Evolutionary conservation across 139 green algal genomes (phyloP).

Genomic region (Mychonastes homosphaera): DNA sequence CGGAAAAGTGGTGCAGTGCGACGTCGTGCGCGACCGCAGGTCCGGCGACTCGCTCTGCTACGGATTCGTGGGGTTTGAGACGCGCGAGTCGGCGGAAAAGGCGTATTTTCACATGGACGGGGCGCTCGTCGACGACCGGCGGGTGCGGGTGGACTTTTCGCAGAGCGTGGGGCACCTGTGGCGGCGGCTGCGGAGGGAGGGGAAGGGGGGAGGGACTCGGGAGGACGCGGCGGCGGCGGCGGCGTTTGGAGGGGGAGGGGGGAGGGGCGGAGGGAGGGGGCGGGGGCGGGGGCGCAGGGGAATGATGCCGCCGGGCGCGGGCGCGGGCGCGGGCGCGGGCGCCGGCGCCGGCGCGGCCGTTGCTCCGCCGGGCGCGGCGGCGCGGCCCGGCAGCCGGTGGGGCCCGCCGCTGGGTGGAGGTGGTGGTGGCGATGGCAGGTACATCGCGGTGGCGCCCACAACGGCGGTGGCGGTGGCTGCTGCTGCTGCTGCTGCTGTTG

Average conservation of each 20-base stretch:
- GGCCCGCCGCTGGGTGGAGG: no score
- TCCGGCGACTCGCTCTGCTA: slow-evolving; percentile 94
- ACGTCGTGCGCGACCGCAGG: slow-evolving; percentile 93
- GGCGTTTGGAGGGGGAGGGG: neutral
- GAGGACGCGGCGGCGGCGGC: neutral
- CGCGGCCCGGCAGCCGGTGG: no score
- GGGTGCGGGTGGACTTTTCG: slow-evolving; percentile 77
- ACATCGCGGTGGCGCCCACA: no score
- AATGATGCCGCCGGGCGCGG: no score
- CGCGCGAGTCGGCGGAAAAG: slow-evolving; percentile 67
- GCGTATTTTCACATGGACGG: slow-evolving; percentile 99
- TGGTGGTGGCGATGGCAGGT: no score
- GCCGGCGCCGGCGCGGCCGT: no score
- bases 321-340: no score
- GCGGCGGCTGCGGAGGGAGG: slow-evolving; percentile 74
- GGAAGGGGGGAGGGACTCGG: slow-evolving; percentile 23
- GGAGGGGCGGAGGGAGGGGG: neutral
- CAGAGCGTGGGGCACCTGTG: slow-evolving; percentile 90
- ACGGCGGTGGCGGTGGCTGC: no score
- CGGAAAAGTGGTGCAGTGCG: slow-evolving; percentile 78
- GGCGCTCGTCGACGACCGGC: slow-evolving; percentile 93
- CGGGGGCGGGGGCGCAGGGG: no score
- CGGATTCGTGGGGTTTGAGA: slow-evolving; percentile 84
- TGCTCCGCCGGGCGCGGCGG: no score
- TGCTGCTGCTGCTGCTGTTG: no score